Percentiles rank a stretch among this genome's conserved stretches.
Conservation (phyloP, 495 filamentous ascomycete genomes). For the Wilcoxina mikolae region DNA sequence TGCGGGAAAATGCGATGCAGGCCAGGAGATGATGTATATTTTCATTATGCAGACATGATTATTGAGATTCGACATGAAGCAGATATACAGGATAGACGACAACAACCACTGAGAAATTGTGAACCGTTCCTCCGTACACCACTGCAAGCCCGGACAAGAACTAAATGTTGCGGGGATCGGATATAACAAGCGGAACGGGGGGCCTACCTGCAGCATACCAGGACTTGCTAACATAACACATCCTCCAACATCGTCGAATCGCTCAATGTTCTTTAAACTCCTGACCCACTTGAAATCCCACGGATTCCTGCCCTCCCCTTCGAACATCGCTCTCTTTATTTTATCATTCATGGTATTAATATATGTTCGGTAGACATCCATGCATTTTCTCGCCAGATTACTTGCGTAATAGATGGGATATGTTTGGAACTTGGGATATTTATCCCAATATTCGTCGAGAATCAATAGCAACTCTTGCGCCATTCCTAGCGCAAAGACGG, state of each 20-base stretch:
- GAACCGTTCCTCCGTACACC: neutral
- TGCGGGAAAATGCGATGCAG: neutral
- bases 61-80: constrained; percentile 1
- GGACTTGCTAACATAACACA: constrained; percentile 96
- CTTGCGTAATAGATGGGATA: constrained; percentile 94
- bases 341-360: constrained; percentile 97
- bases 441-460: constrained; percentile 89
- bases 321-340: constrained; percentile 80
- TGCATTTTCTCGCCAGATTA: constrained; percentile 85
- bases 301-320: constrained; percentile 67
- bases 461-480: constrained; percentile 91
- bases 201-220: constrained; percentile 57
- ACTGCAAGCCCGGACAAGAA: too few species aligned
- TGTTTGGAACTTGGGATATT: constrained; percentile 70
- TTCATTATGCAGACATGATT: constrained; percentile 4
- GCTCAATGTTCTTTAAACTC: constrained; percentile 76
- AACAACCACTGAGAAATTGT: neutral
- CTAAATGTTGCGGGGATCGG: neutral
- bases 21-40: constrained; percentile 3
- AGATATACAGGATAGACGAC: constrained; percentile 1
- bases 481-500: constrained; percentile 84
- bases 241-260: constrained; percentile 87
- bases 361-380: constrained; percentile 97
- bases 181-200: constrained; percentile 3
- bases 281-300: constrained; percentile 94